Conservation (phyloP, 108 stramenopile species). For the Thalassiosira profunda region DNA sequence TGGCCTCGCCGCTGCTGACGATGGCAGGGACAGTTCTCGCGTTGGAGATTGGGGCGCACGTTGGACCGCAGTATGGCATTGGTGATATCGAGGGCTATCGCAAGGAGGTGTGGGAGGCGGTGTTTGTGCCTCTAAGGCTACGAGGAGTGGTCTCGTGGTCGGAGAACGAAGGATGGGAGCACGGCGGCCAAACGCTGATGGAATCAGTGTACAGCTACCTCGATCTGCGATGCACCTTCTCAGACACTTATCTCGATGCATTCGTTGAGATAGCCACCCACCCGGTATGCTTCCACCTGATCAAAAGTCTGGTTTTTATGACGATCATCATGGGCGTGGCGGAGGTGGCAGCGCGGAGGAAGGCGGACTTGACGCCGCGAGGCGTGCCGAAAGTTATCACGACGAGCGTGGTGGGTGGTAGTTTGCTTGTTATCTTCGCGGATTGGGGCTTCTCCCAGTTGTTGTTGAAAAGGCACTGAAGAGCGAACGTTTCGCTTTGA, state of each 20-base stretch:
- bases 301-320: constrained; percentile 74
- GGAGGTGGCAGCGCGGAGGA: constrained; percentile 56
- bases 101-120: constrained; percentile 42
- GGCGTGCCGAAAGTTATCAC: constrained; percentile 83
- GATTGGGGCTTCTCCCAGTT: constrained; percentile 89
- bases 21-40: constrained; percentile 66
- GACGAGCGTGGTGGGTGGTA: constrained; percentile 64
- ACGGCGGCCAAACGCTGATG: constrained; percentile 24
- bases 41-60: constrained; percentile 61
- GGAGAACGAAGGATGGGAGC: constrained; percentile 31
- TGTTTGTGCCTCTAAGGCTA: constrained; percentile 63
- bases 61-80: constrained; percentile 76
- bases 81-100: constrained; percentile 50
- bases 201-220: constrained; percentile 29
- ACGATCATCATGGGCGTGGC: constrained; percentile 70
- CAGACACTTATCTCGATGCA: constrained; percentile 45
- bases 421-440: constrained; percentile 78
- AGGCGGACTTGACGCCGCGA: constrained; percentile 69
- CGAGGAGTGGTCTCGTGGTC: constrained; percentile 31
- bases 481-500: too few species aligned
- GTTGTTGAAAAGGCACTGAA: constrained; percentile 49
- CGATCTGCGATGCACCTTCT: constrained; percentile 39
- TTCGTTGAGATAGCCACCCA: constrained; percentile 75
- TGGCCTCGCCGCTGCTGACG: constrained; percentile 79
- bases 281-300: constrained; percentile 65